Evolutionary conservation across 352 stramenopile genomes (phyloP), one percentile per base, ranked within the genome.

Genomic region (Phytopythium montanum): DNA sequence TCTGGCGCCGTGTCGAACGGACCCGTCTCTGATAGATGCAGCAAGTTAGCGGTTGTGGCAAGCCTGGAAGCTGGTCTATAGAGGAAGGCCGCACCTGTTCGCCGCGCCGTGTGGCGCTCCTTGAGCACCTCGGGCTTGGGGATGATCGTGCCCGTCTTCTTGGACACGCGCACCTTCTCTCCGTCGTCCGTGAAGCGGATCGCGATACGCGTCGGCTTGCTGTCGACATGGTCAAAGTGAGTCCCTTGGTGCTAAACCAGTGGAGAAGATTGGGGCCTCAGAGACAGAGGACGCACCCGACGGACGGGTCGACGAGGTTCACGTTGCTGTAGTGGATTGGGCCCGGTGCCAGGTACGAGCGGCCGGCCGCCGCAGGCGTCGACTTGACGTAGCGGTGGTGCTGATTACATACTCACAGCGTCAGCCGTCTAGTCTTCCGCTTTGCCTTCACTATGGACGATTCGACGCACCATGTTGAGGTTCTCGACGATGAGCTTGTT

Each of bases 141-240:
- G 76, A 99, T 98, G 66, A 98, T 97, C 14, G 94, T 97, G 62
- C 94, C 94, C 36, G 87, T 97, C 69, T 96, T 94, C 77, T 97
- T 98, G 26, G 93, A 92, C 63, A 98, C 90, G 41, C 96, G 86
- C 46, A 98, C 88, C 76, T 98, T 98, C 31, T 95, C 94, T 31
- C 94, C 95, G 45, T 98, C 87, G 25, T 98, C 90, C 49, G 95
- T 85, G 65, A 88, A 96, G 62, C 86, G 81, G 56, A 92, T 90
- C 44, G 75, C 77, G 25, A 95, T 60, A 21, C 85, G 74, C 64
- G 86, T 94, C 45, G 84, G 79, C 59, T 91, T 90, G 62, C 80
- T 81, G 54, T 38, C 33, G 14, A 34, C 29, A 34, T 9, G 29
- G 29, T 9, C 29, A 8, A 14, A 38, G 33, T 12, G 1, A 38